Evolutionary conservation across 2,329 filamentous ascomycete species (phyloP).

Genomic region (Penicillium vulpinum): DNA sequence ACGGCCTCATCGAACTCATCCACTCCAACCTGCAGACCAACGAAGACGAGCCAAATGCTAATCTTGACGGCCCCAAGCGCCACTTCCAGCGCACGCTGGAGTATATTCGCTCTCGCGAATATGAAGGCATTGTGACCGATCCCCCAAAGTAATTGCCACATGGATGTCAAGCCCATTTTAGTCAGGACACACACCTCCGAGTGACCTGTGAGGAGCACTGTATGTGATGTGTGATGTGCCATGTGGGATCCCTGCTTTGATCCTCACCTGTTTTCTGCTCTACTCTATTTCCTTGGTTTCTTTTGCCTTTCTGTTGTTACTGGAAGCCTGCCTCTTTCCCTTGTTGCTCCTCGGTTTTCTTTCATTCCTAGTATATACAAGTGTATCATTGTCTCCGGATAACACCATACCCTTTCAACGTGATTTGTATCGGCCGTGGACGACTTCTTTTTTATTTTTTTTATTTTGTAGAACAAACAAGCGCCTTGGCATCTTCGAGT

Average conservation of each 20-base stretch:
- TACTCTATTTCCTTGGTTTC: constrained; percentile 12
- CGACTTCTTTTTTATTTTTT: not conserved
- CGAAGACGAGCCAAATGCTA: constrained; percentile 63
- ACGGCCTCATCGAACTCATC: constrained; percentile 96
- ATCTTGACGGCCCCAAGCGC: constrained; percentile 83
- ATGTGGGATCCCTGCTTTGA: not conserved
- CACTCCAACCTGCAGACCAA: constrained; percentile 91
- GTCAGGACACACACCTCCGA: not conserved
- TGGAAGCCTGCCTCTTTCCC: constrained; percentile 19
- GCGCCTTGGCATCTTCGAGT: not conserved
- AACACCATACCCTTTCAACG: constrained; percentile 24
- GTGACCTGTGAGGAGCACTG: not conserved
- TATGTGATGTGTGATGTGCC: not conserved
- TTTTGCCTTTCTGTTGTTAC: constrained; percentile 10
- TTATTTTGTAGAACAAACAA: not conserved
- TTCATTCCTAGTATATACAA: constrained; percentile 29
- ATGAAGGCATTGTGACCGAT: constrained; percentile 83
- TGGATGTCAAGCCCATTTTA: not conserved
- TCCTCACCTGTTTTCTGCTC: constrained; percentile 6
- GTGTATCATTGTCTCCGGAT: constrained; percentile 29
- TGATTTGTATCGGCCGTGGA: constrained; percentile 11
- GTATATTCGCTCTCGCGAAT: constrained; percentile 87
- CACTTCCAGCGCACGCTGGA: constrained; percentile 95
- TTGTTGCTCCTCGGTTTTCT: constrained; percentile 13
- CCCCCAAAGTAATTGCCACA: constrained; percentile 38